Evolutionary conservation across 139 green algal genomes (phyloP).

Genomic region (Medakamo hakoo): DNA sequence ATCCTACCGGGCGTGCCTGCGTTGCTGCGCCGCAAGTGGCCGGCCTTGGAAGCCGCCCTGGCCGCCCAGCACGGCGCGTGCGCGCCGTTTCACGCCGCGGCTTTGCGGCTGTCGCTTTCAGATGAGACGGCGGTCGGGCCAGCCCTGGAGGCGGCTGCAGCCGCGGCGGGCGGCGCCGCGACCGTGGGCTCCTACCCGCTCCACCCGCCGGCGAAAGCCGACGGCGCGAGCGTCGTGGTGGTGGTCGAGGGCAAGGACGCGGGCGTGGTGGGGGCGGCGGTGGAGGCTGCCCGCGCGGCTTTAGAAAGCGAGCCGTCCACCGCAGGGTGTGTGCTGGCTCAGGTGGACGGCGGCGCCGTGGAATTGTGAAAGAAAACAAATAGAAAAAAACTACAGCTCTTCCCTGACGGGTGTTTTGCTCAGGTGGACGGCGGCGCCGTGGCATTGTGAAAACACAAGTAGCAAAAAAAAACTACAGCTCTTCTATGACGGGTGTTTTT

Average conservation of each 20-base stretch:
- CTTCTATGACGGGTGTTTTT: neutral
- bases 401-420: neutral
- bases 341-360: conserved; percentile 1
- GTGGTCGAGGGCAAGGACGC: conserved; percentile 37
- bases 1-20: conserved; percentile 63
- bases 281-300: neutral
- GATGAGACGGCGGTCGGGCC: conserved; percentile 32
- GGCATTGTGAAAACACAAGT: neutral
- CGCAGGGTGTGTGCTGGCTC: neutral
- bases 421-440: neutral
- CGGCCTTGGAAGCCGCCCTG: conserved; percentile 27
- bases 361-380: neutral
- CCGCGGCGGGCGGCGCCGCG: conserved; percentile 24
- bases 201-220: conserved; percentile 15
- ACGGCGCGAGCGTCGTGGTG: conserved; percentile 33
- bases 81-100: conserved; percentile 39
- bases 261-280: conserved; percentile 13
- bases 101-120: conserved; percentile 19
- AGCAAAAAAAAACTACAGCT: neutral
- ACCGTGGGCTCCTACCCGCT: conserved; percentile 46
- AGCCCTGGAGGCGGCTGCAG: conserved; percentile 27
- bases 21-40: conserved; percentile 54
- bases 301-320: neutral
- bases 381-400: neutral
- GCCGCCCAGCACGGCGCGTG: conserved; percentile 9